Evolutionary conservation across 2,329 filamentous ascomycete species (phyloP).

Genomic region (Venturia carpophila): DNA sequence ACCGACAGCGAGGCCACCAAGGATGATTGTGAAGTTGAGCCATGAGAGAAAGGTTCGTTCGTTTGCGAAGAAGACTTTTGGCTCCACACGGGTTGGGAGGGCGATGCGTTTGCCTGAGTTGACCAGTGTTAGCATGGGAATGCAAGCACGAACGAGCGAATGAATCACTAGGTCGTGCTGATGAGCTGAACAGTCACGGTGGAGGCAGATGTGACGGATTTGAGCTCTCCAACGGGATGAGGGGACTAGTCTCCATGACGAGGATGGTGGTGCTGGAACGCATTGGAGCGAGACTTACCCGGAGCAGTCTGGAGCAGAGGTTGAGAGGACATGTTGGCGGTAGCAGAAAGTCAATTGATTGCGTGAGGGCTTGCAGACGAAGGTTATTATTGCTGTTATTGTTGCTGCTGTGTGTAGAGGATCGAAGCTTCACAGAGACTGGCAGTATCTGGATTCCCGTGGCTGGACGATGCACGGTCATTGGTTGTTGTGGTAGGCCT

Average conservation of each 20-base stretch:
- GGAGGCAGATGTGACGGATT: neutral
- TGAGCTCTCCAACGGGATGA: neutral
- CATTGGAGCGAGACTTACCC: constrained; percentile 47
- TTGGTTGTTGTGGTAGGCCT: too few relatives aligned
- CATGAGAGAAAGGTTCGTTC: constrained; percentile 98
- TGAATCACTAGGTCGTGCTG: neutral
- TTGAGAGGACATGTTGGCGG: constrained; percentile 73
- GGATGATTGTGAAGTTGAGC: constrained; percentile 99
- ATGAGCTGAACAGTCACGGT: too few relatives aligned
- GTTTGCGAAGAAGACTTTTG: constrained; percentile 99
- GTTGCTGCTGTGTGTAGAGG: too few relatives aligned
- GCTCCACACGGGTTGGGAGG: constrained; percentile 93
- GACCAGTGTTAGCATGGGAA: neutral
- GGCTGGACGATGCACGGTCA: neutral
- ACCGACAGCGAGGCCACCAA: constrained; percentile 90
- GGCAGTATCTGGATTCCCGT: neutral
- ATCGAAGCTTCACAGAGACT: neutral
- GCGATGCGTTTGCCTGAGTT: constrained; percentile 88
- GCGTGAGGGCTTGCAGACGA: neutral
- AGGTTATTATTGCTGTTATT: neutral
- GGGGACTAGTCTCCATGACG: neutral
- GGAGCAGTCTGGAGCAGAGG: constrained; percentile 91
- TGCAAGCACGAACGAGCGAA: neutral
- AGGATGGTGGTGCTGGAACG: neutral
- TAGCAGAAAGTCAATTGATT: neutral